phyloP scores from a whole-genome alignment of 768 basidiomycete genomes.

The Russula brevipes region DNA sequence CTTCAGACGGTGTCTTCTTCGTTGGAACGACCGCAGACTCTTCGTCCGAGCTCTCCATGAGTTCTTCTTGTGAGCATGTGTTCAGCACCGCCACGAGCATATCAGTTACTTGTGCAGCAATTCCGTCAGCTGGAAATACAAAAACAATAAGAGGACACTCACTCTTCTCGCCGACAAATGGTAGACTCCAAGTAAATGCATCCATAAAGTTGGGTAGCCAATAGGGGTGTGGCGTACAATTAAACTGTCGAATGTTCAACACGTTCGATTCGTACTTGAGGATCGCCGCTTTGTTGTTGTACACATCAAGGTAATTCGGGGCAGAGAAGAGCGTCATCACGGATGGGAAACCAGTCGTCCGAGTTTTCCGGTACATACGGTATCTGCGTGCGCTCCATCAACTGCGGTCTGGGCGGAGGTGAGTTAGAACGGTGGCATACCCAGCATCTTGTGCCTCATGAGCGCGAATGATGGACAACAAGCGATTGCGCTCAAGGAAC shows the following conservation, averaged over 20 bases:
- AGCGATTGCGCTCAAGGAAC: constrained; percentile 95
- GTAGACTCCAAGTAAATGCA: constrained; percentile 96
- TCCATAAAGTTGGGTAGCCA: constrained; percentile 98
- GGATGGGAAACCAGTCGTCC: constrained; percentile 95
- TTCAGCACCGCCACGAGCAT: constrained; percentile 98
- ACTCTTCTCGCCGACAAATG: constrained; percentile 98
- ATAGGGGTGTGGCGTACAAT: constrained; percentile 90
- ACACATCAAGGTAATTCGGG: constrained; percentile 96
- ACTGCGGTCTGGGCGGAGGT: constrained; percentile 26
- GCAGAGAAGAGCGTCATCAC: constrained; percentile 99
- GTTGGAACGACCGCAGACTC: constrained; percentile 39
- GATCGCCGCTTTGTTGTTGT: constrained; percentile 98
- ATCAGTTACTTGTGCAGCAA: constrained; percentile 71
- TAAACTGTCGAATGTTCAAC: constrained; percentile 98
- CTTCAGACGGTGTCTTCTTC: not conserved
- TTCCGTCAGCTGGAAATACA: not conserved
- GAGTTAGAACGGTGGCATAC: constrained; percentile 34
- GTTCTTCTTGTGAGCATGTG: constrained; percentile 95
- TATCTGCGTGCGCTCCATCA: constrained; percentile 46
- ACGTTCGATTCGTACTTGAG: constrained; percentile 99
- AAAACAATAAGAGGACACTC: constrained; percentile 28
- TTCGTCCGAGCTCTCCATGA: constrained; percentile 70
- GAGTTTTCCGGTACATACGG: constrained; percentile 98
- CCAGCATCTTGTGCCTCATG: constrained; percentile 99
- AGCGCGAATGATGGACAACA: constrained; percentile 93